Evolutionary conservation across 2,329 filamentous ascomycete genomes (phyloP).

Genomic region (Trichoderma hamatum): DNA sequence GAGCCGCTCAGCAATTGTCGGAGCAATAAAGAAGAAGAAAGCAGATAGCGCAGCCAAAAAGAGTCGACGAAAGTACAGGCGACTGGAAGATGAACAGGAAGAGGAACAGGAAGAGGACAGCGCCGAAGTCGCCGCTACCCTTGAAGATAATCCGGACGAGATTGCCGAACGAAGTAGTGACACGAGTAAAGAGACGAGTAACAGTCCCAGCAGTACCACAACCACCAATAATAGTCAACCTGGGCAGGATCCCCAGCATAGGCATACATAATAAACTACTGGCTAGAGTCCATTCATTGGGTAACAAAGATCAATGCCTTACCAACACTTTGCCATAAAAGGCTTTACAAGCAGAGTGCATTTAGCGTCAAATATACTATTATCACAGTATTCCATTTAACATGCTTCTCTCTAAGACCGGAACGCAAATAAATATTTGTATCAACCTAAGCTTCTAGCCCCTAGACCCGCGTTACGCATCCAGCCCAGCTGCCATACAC

Average conservation of each 20-base stretch:
- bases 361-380: not conserved
- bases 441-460: constrained; percentile 59
- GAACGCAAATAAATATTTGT: constrained; percentile 56
- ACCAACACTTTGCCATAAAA: not conserved
- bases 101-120: constrained; percentile 52
- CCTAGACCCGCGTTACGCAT: constrained; percentile 50
- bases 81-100: constrained; percentile 51
- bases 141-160: not conserved
- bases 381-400: constrained; percentile 37
- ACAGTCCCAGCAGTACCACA: not conserved
- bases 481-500: constrained; percentile 55
- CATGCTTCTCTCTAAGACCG: constrained; percentile 41
- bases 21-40: constrained; percentile 64
- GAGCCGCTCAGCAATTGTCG: constrained; percentile 67
- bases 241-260: not conserved
- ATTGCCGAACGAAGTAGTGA: not conserved
- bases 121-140: constrained; percentile 10
- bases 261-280: not conserved
- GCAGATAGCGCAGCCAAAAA: constrained; percentile 82
- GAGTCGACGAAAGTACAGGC: constrained; percentile 75
- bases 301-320: not conserved
- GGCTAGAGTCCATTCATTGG: not conserved
- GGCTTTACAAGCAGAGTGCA: not conserved
- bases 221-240: not conserved
- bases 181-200: not conserved